Evolutionary conservation across 805 yeast species (phyloP).

Genomic region (Metschnikowia reukaufii): DNA sequence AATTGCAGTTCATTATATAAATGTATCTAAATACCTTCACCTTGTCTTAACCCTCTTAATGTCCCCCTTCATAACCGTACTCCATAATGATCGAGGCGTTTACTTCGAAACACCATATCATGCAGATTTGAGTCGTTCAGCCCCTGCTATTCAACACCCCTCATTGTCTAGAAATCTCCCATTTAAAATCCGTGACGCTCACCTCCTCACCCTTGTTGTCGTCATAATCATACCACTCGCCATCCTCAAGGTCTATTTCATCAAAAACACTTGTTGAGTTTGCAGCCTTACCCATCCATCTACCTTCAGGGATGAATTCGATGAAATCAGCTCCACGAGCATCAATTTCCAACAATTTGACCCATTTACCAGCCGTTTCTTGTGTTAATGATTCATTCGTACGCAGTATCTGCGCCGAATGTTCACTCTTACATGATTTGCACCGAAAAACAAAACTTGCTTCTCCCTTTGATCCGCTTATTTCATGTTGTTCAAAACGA

Average conservation of each 20-base stretch:
- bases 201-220: slow-evolving; percentile 81
- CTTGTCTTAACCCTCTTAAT: no score
- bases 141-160: background rate
- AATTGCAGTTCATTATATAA: no score
- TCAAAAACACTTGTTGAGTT: slow-evolving; percentile 52
- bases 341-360: slow-evolving; percentile 65
- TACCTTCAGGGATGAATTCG: slow-evolving; percentile 67
- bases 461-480: slow-evolving; percentile 73
- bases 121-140: no score
- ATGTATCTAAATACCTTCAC: no score
- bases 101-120: no score
- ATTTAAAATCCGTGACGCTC: slow-evolving; percentile 68
- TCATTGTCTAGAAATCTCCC: slow-evolving; percentile 50
- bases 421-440: slow-evolving; percentile 54
- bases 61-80: no score
- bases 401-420: slow-evolving; percentile 35
- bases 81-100: no score
- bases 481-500: slow-evolving; percentile 61
- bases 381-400: slow-evolving; percentile 32
- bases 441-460: slow-evolving; percentile 83
- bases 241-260: slow-evolving; percentile 71
- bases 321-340: slow-evolving; percentile 79
- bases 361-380: slow-evolving; percentile 46
- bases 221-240: slow-evolving; percentile 95
- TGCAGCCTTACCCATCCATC: slow-evolving; percentile 54